Evolutionary conservation across 2,329 filamentous ascomycete genomes (phyloP).

Genomic region (Sporothrix dimorphospora): DNA sequence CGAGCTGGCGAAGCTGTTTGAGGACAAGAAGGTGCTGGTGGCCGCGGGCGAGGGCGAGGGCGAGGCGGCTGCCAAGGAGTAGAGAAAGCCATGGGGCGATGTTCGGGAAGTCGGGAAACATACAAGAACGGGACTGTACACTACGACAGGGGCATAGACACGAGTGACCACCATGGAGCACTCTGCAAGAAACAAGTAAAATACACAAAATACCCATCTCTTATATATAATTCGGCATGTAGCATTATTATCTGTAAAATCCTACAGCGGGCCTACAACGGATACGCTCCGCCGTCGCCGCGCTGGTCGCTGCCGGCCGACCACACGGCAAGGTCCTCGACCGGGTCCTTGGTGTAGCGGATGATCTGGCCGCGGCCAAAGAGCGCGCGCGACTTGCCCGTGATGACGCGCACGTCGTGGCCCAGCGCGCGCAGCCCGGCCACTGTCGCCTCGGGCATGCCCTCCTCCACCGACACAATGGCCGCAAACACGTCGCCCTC

Average conservation of each 20-base stretch:
- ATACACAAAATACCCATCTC: conserved; percentile 20
- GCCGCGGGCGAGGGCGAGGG: conserved; percentile 51
- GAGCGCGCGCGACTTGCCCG: conserved; percentile 64
- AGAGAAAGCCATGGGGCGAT: neutral
- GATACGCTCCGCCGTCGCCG: conserved; percentile 75
- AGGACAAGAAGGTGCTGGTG: conserved; percentile 87
- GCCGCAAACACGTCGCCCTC: conserved; percentile 60
- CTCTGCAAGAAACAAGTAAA: neutral
- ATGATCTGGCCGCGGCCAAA: conserved; percentile 92
- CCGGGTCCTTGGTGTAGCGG: conserved; percentile 68
- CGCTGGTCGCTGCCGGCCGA: conserved; percentile 87
- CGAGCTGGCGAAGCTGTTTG: conserved; percentile 85
- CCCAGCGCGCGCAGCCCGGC: conserved; percentile 70
- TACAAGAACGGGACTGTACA: neutral
- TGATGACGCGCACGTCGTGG: conserved; percentile 71
- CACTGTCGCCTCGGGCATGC: conserved; percentile 69
- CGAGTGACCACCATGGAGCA: neutral
- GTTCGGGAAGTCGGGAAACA: neutral
- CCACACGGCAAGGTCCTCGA: conserved; percentile 73
- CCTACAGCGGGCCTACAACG: conserved; percentile 43
- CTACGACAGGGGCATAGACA: neutral
- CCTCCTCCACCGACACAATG: conserved; percentile 80
- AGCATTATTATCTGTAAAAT: neutral
- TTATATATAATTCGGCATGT: neutral
- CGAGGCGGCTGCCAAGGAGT: conserved; percentile 42